phyloP scores from a whole-genome alignment of 306 rosid genomes.

The Elaeagnus macrophylla region DNA sequence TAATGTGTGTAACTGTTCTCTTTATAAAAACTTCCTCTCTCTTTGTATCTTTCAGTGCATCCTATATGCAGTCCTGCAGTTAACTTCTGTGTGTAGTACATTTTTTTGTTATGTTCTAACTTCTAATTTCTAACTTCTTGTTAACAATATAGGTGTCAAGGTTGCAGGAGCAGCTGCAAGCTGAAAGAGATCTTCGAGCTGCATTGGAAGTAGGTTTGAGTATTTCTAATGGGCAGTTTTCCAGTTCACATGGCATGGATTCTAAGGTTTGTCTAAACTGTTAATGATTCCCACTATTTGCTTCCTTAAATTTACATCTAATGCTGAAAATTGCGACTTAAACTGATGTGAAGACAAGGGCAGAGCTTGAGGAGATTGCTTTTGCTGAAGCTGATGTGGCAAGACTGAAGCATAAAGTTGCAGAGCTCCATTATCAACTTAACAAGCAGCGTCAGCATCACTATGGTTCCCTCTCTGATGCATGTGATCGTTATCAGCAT shows the following conservation, averaged over 20 bases:
- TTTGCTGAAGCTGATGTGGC: conserved; percentile 99
- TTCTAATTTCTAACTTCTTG: conserved; percentile 16
- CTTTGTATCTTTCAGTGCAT: too few species aligned
- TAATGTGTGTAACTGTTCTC: too few species aligned
- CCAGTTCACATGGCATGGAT: conserved; percentile 88
- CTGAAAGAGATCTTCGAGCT: conserved; percentile 99
- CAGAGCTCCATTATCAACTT: conserved; percentile 95
- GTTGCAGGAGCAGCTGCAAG: conserved; percentile 99
- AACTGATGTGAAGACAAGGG: conserved; percentile 67
- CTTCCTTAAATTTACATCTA: conserved; percentile 9
- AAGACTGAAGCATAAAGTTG: conserved; percentile 96
- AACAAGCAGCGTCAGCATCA: conserved; percentile 92
- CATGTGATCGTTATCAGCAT: conserved; percentile 74
- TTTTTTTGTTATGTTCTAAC: not conserved
- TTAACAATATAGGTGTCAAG: conserved; percentile 70
- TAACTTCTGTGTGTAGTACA: too few species aligned
- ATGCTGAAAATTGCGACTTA: conserved; percentile 29
- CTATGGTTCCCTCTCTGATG: conserved; percentile 84
- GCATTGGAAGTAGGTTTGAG: conserved; percentile 97
- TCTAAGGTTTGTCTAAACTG: conserved; percentile 55
- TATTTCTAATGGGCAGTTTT: conserved; percentile 87
- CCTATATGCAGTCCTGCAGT: too few species aligned
- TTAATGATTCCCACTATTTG: not conserved
- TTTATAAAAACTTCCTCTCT: too few species aligned
- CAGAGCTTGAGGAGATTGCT: conserved; percentile 97